Evolutionary conservation across 495 filamentous ascomycete species (phyloP), one percentile per base, ranked within the genome.

Genomic region (Apiosordaria backusii): DNA sequence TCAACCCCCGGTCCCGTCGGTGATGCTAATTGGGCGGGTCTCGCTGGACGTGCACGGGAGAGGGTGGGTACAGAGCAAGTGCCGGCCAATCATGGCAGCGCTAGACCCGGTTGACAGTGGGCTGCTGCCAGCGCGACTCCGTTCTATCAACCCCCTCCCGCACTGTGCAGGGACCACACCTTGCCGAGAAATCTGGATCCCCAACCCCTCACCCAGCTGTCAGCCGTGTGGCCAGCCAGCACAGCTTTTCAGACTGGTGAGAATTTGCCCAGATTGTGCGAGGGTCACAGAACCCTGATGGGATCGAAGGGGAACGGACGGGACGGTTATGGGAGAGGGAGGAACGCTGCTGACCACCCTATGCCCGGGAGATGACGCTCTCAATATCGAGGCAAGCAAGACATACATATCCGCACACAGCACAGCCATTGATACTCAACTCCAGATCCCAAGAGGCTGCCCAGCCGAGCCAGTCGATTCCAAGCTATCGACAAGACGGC

Each of bases 111-210:
- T 26, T 27, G 19, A 19, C 53, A 26, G 57, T 52, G 65, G 65
- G 52, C 64, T 23, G 53, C 40, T 60, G 63, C 63, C 27, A 27
- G 61, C 21, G 26, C 62, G 16, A 58, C 61, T 67, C 65, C 58
- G 70, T 71, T 65, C 16, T 27, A 21, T 53, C 65, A 65, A 61
- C 45, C 73, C 74, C 52, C 57, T 50, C 62, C 69, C 73, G 71
- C 75, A 77, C 75, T 77, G 75, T 77, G 52, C 27, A 35, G 63
- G 54, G 68, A 75, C 53, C 26, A 19, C 29, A 16, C 15, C 57
- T 19, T 52, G 21, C 21, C 62, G 3, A 55, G 19, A 21, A 26
- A 27, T 18, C 26, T 40, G 25, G 26, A 15, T 21, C 60, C 54
- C 70, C 68, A 74, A 61, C 72, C 72, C 72, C 72, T 70, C 52